These are phyloP conservation scores for Lepiota brunneoincarnata DNA, from an alignment of 768 basidiomycete genomes.

Conservation along the genomic window DNA sequence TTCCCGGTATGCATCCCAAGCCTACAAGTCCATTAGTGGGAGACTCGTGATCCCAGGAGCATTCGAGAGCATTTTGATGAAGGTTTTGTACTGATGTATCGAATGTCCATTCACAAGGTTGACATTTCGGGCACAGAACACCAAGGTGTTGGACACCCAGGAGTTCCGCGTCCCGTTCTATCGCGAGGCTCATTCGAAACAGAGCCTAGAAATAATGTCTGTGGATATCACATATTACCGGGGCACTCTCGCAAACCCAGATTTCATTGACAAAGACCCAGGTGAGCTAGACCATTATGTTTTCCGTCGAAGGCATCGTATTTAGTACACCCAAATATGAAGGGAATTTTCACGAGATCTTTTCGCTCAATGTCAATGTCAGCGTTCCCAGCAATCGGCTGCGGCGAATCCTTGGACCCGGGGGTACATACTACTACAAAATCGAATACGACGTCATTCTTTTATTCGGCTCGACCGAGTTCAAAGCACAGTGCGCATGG, in stretches of 20 bases:
- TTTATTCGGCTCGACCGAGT: slow-evolving; percentile 41
- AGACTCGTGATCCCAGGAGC: slow-evolving; percentile 3
- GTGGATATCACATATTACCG: slow-evolving; percentile 20
- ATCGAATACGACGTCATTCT: slow-evolving; percentile 37
- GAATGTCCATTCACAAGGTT: background rate
- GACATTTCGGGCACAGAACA: slow-evolving; percentile 10
- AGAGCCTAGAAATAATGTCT: slow-evolving; percentile 10
- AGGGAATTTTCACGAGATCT: slow-evolving; percentile 19
- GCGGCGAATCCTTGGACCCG: background rate
- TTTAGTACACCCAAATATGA: too few relatives aligned
- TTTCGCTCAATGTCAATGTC: slow-evolving; percentile 20
- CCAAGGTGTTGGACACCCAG: slow-evolving; percentile 18
- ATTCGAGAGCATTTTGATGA: slow-evolving; percentile 10
- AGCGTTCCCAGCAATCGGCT: slow-evolving; percentile 8
- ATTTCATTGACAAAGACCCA: slow-evolving; percentile 21
- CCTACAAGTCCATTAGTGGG: background rate
- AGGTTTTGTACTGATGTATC: background rate
- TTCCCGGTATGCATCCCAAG: slow-evolving; percentile 11
- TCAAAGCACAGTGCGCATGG: slow-evolving; percentile 47
- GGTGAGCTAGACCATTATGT: slow-evolving; percentile 8
- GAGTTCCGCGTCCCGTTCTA: slow-evolving; percentile 17
- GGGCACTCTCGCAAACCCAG: slow-evolving; percentile 15
- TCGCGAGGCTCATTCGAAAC: slow-evolving; percentile 6
- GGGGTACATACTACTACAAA: slow-evolving; percentile 17
- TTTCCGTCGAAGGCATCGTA: too few relatives aligned